Conservation (phyloP, 23 red algal genomes). For the Gracilariopsis chorda region DNA sequence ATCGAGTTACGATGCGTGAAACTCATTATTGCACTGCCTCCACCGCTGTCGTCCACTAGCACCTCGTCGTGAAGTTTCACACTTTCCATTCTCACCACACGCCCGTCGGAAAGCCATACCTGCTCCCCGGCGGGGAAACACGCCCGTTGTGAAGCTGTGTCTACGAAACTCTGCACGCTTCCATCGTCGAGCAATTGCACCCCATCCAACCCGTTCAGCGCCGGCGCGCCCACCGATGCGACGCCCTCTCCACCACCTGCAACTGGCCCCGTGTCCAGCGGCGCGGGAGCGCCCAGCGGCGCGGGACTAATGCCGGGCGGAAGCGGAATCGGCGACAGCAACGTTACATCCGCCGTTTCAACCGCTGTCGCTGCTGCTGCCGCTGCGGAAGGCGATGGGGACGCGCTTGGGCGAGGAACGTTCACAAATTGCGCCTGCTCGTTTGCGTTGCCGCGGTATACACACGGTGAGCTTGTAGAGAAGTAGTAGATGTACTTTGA, state of each 20-base stretch:
- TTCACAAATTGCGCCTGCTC: not conserved
- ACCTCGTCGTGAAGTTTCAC: not conserved
- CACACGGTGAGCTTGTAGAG: not conserved
- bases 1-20: not conserved
- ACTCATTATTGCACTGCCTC: not conserved
- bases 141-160: not conserved
- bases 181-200: too few relatives aligned
- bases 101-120: not conserved
- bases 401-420: not conserved
- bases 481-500: slow-evolving; percentile 37
- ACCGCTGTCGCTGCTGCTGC: not conserved
- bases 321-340: not conserved
- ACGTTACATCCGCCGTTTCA: not conserved
- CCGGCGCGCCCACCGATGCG: too few relatives aligned
- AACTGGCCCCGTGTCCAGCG: not conserved
- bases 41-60: not conserved
- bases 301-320: not conserved
- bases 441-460: not conserved
- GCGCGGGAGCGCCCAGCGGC: not conserved
- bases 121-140: not conserved
- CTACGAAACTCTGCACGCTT: too few relatives aligned
- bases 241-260: not conserved
- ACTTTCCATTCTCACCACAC: not conserved
- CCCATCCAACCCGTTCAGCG: too few relatives aligned
- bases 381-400: not conserved